Percentiles rank a stretch among this genome's conserved stretches.
phyloP scores from a whole-genome alignment of 352 stramenopile species.

The Pythium sukuiense region DNA sequence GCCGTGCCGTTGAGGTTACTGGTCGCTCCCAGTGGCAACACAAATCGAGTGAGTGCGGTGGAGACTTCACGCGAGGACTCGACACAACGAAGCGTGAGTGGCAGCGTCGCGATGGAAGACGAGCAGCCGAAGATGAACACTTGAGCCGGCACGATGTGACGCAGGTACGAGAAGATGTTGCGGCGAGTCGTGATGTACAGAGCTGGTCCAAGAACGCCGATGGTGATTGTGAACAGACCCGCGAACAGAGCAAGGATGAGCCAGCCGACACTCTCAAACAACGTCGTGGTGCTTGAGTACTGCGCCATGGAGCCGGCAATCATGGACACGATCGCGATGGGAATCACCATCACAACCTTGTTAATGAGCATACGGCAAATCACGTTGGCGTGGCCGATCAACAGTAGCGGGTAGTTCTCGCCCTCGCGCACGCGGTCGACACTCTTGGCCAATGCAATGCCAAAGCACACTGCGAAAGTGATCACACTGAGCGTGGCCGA shows the following conservation, averaged over 20 bases:
- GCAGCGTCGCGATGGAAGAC: slow-evolving; percentile 79
- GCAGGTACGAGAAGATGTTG: slow-evolving; percentile 72
- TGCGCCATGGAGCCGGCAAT: slow-evolving; percentile 62
- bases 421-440: slow-evolving; percentile 46
- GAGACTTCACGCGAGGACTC: slow-evolving; percentile 67
- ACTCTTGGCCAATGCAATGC: slow-evolving; percentile 61
- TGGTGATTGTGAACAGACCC: slow-evolving; percentile 45
- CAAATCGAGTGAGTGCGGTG: slow-evolving; percentile 54
- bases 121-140: slow-evolving; percentile 79
- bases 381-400: slow-evolving; percentile 66
- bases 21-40: slow-evolving; percentile 65
- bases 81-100: slow-evolving; percentile 75
- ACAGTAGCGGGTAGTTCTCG: slow-evolving; percentile 66
- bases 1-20: slow-evolving; percentile 76
- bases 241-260: slow-evolving; percentile 47
- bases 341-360: slow-evolving; percentile 62
- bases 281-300: slow-evolving; percentile 43
- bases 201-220: slow-evolving; percentile 52
- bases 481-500: slow-evolving; percentile 70
- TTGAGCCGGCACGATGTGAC: slow-evolving; percentile 66
- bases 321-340: slow-evolving; percentile 72
- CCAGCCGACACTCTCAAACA: slow-evolving; percentile 54
- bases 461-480: slow-evolving; percentile 69
- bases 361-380: slow-evolving; percentile 75
- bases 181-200: slow-evolving; percentile 56